Evolutionary conservation across 139 green algal genomes (phyloP), one percentile per base, ranked within the genome.

Genomic region (Dunaliella primolecta): DNA sequence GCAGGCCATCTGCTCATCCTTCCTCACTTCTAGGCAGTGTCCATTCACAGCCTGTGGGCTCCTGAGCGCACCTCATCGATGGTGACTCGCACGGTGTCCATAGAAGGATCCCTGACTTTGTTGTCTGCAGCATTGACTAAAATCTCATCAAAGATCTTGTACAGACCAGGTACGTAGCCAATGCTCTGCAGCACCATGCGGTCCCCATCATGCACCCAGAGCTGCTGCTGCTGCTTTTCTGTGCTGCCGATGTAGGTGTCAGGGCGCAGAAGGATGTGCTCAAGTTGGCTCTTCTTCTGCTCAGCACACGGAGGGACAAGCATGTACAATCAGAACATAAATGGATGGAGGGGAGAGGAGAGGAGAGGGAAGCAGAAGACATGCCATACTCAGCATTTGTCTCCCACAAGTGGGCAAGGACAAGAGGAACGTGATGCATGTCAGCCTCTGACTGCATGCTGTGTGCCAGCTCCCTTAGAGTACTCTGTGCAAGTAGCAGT

Each of bases 121-220:
- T 99, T 98, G 93, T 99, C 97, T 0, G 96, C 95, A 1, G 97
- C 97, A 86, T 99, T 99, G 32, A 99, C 97, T 36, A 99, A 86
- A 81, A 99, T 99, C 91, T 99, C 97, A 84, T 99, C 97, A 88
- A 99, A 99, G 81, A 99, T 99, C 87, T 99, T 99, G 94, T 98
- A 99, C n/a, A 99, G 90, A 15, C 96, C 97, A 25, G 97, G 97
- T 1, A 95, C 95, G 37, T 92, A 98, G 7, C 84, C 90, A 55
- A 99, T 93, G 24, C 25, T 56, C 36, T 87, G 86, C 36, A 79
- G 57, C 83, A 87, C 83, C 83, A 94, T 89, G 34, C 75, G 82
- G 46, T 87, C 35, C 3, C 93, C 95, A 76, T 98, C 94, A 77
- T 98, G 95, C 35, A 99, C 95, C 97, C 97, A 99, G 72, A 99